These are phyloP conservation scores for Iodosphaeria phyllophila DNA, from an alignment of 2,329 filamentous ascomycete genomes.

Conservation along the genomic window DNA sequence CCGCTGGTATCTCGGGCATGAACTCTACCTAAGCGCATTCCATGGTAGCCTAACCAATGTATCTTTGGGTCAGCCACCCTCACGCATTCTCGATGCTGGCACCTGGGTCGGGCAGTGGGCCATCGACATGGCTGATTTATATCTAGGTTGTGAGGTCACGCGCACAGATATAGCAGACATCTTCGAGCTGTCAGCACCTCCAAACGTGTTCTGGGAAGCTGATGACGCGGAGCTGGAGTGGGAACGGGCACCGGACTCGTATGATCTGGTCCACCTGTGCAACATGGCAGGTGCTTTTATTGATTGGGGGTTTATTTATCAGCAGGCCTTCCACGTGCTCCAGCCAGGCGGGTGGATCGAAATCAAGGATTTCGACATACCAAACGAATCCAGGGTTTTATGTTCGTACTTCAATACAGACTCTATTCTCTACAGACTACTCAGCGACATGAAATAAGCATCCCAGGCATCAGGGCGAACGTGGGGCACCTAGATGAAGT, in stretches of 20 bases:
- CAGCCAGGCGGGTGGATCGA: slow-evolving; percentile 40
- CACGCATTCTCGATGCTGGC: slow-evolving; percentile 35
- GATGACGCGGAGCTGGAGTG: slow-evolving; percentile 40
- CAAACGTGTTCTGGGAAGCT: slow-evolving; percentile 40
- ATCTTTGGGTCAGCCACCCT: slow-evolving; percentile 19
- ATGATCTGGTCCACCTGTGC: slow-evolving; percentile 38
- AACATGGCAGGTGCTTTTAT: slow-evolving; percentile 35
- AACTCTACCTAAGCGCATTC: slow-evolving; percentile 37
- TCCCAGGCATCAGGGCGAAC: too few species aligned
- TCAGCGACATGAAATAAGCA: slow-evolving; percentile 22
- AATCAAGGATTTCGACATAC: slow-evolving; percentile 31
- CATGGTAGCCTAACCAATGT: slow-evolving; percentile 25
- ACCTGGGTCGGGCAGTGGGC: slow-evolving; percentile 36
- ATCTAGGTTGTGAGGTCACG: slow-evolving; percentile 34
- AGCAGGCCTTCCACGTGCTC: slow-evolving; percentile 30
- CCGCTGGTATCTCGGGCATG: slow-evolving; percentile 40
- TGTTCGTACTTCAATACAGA: slow-evolving; percentile 21
- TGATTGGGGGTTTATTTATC: slow-evolving; percentile 35
- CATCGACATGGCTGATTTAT: slow-evolving; percentile 32
- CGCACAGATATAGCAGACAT: slow-evolving; percentile 41
- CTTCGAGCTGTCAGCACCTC: slow-evolving; percentile 34
- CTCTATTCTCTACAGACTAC: slow-evolving; percentile 23
- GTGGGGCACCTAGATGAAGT: slow-evolving; percentile 27
- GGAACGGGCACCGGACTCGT: slow-evolving; percentile 30
- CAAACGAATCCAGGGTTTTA: slow-evolving; percentile 18